Conservation (phyloP, 257 asterid genomes). For the Hygrophila difformis region DNA sequence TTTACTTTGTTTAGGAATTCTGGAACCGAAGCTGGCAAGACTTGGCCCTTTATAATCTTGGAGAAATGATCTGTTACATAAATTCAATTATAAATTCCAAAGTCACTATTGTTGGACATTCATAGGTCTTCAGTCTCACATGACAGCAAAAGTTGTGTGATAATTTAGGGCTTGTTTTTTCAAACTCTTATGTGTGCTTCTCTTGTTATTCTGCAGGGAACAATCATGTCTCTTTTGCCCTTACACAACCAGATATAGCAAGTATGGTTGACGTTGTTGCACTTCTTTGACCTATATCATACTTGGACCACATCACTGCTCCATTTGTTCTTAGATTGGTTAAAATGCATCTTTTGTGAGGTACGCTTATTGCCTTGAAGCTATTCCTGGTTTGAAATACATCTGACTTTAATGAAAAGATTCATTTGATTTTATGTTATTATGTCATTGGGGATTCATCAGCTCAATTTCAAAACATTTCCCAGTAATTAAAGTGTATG, state of each 20-base stretch:
- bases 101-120: too few relatives aligned
- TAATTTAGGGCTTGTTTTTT: too few relatives aligned
- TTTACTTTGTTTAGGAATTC: too few relatives aligned
- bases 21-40: constrained; percentile 99
- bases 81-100: too few relatives aligned
- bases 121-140: too few relatives aligned
- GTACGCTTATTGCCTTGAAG: constrained; percentile 28
- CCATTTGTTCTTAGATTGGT: too few relatives aligned
- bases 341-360: constrained; percentile 73
- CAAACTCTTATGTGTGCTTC: constrained; percentile 12
- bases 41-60: constrained; percentile 69
- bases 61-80: constrained; percentile 82
- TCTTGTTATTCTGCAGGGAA: constrained; percentile 47
- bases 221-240: constrained; percentile 88
- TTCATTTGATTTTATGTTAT: constrained; percentile 36
- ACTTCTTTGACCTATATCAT: constrained; percentile 81
- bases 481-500: constrained; percentile 14
- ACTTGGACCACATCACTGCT: constrained; percentile 65
- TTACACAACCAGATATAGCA: constrained; percentile 71
- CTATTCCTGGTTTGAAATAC: constrained; percentile 12
- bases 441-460: constrained; percentile 69
- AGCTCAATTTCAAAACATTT: constrained; percentile 85
- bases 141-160: too few relatives aligned
- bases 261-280: constrained; percentile 92
- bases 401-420: constrained; percentile 12